Percentiles rank a stretch among this genome's conserved stretches.
Evolutionary conservation across 345 rosid species (phyloP).

Genomic region (Isatis tinctoria): DNA sequence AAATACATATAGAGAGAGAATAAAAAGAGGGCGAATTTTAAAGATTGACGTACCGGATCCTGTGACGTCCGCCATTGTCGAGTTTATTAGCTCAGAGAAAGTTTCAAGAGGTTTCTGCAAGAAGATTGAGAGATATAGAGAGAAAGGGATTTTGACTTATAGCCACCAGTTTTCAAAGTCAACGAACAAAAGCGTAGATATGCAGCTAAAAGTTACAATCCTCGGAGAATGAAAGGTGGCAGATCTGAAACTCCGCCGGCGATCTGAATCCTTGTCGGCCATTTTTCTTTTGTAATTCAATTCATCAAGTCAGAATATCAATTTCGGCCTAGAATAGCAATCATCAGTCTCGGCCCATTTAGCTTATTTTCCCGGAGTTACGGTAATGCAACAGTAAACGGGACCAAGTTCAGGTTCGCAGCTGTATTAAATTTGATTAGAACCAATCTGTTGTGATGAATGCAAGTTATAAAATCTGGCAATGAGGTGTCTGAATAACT

Average conservation of each 20-base stretch:
- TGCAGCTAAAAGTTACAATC: not conserved
- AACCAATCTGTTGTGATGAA: not conserved
- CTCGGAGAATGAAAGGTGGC: slow-evolving; percentile 5
- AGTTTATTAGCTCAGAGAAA: not conserved
- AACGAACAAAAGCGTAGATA: slow-evolving; percentile 6
- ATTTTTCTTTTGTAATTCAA: not conserved
- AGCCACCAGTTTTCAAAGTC: not conserved
- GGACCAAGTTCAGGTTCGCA: not conserved
- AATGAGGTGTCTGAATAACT: slow-evolving; percentile 19
- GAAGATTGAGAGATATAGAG: not conserved
- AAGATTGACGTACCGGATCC: slow-evolving; percentile 17
- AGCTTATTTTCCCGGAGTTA: not conserved
- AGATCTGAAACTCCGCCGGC: slow-evolving; percentile 28
- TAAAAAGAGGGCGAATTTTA: not conserved
- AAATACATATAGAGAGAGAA: not conserved
- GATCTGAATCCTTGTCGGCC: slow-evolving; percentile 16
- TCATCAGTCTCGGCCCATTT: not conserved
- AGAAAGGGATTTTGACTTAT: slow-evolving; percentile 16
- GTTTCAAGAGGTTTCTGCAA: not conserved
- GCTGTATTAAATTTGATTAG: not conserved
- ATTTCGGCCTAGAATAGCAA: not conserved
- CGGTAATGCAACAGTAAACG: not conserved
- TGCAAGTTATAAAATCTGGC: too few relatives aligned
- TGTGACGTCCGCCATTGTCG: slow-evolving; percentile 18
- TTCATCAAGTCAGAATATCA: not conserved